Conservation (phyloP, 805 yeast genomes). For the Kuraishia hungarica region DNA sequence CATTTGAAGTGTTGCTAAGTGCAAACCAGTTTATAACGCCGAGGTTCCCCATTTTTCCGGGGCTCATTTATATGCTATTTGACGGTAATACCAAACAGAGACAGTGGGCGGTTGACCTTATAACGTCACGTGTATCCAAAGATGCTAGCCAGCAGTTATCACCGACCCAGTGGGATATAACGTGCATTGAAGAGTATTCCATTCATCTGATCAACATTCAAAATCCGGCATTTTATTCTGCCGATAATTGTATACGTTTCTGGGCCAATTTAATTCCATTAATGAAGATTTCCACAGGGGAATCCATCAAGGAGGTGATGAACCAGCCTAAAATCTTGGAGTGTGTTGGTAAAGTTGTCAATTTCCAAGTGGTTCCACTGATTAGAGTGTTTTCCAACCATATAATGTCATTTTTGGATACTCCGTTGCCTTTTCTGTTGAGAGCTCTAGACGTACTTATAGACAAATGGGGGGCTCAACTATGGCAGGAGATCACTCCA, state of each 20-base stretch:
- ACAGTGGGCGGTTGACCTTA: constrained; percentile 35
- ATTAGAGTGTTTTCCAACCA: constrained; percentile 39
- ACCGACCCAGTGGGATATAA: constrained; percentile 19
- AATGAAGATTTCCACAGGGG: constrained; percentile 24
- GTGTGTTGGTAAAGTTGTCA: constrained; percentile 11
- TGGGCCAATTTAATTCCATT: constrained; percentile 36
- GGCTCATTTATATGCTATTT: constrained; percentile 43
- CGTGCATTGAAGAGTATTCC: constrained; percentile 47
- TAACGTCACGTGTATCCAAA: constrained; percentile 17
- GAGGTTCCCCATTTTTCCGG: constrained; percentile 27
- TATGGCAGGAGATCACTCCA: constrained; percentile 53
- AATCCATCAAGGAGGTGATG: constrained; percentile 23
- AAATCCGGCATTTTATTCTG: constrained; percentile 38
- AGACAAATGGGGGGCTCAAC: constrained; percentile 27
- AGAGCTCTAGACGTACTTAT: constrained; percentile 40
- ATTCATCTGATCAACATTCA: constrained; percentile 45
- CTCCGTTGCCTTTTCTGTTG: constrained; percentile 48
- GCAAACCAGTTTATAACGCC: constrained; percentile 8
- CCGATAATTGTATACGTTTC: constrained; percentile 30
- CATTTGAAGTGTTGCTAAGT: constrained; percentile 22
- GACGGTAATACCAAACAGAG: constrained; percentile 41
- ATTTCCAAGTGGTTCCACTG: constrained; percentile 26
- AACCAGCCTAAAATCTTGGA: constrained; percentile 16
- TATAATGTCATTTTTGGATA: constrained; percentile 38
- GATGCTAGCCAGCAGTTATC: constrained; percentile 7